Percentiles rank a stretch among this genome's conserved stretches.
These are phyloP conservation scores for Diaporthe velutina DNA, from an alignment of 2,329 filamentous ascomycete genomes.

Conservation along the genomic window DNA sequence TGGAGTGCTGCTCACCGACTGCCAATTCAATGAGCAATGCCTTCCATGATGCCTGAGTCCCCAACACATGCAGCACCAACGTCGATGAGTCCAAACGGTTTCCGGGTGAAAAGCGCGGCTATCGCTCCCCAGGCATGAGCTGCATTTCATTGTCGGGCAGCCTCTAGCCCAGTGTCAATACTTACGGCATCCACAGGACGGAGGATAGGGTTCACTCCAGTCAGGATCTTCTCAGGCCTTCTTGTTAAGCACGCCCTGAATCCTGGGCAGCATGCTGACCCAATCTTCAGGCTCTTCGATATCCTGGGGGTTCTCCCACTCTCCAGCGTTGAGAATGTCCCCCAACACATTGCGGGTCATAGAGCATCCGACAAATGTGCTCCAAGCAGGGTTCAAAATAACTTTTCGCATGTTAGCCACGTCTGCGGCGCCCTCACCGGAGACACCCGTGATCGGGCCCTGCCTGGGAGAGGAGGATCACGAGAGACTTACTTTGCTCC, in stretches of 20 bases:
- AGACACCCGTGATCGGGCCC: neutral
- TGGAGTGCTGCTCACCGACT: too few relatives aligned
- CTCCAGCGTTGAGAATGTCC: conserved; percentile 14
- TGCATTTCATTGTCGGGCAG: neutral
- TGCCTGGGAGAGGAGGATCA: neutral
- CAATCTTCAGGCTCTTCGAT: neutral
- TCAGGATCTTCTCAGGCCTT: neutral
- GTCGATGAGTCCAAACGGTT: neutral
- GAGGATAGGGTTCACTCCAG: neutral
- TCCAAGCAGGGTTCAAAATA: conserved; percentile 11
- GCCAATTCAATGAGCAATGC: too few relatives aligned
- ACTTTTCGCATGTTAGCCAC: neutral
- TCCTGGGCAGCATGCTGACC: conserved; percentile 6
- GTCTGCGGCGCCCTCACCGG: neutral
- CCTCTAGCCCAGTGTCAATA: neutral
- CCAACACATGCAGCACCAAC: neutral
- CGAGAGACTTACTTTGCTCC: neutral
- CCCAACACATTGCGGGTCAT: conserved; percentile 8
- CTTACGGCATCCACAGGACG: neutral
- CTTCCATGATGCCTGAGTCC: neutral
- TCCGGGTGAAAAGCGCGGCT: neutral
- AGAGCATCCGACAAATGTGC: conserved; percentile 5
- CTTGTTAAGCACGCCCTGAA: conserved; percentile 2
- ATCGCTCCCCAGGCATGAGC: neutral
- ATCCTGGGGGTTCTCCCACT: conserved; percentile 10